These are phyloP conservation scores for Detonula confervacea DNA, from an alignment of 352 stramenopile genomes.

Conservation along the genomic window DNA sequence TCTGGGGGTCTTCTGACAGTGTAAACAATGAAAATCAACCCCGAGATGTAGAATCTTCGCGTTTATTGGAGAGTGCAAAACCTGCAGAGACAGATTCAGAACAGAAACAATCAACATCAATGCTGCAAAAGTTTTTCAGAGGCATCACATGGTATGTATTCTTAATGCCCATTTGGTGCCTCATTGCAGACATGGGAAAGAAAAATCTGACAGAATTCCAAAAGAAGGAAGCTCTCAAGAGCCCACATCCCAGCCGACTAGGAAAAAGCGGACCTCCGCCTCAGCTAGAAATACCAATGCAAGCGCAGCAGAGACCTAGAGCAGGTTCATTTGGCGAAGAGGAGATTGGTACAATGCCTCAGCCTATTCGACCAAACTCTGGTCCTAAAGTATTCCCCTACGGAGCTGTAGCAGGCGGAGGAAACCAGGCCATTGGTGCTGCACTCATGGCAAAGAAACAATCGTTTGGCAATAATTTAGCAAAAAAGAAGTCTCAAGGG, in stretches of 20 bases:
- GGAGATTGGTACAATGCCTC: not conserved
- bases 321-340: conserved; percentile 13
- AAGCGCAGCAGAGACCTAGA: conserved; percentile 7
- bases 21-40: conserved; percentile 1
- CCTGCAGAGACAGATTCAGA: not conserved
- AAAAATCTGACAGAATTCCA: conserved; percentile 27
- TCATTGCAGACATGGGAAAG: conserved; percentile 37
- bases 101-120: conserved; percentile 8
- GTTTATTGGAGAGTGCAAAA: conserved; percentile 1
- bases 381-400: conserved; percentile 29
- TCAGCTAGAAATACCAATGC: not conserved
- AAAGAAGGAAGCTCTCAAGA: conserved; percentile 48
- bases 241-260: conserved; percentile 45
- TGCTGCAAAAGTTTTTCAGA: conserved; percentile 25
- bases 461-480: conserved; percentile 13
- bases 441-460: conserved; percentile 39
- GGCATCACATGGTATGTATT: conserved; percentile 35
- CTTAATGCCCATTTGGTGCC: conserved; percentile 46
- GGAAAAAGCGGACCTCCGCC: conserved; percentile 17
- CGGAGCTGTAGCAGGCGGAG: conserved; percentile 25
- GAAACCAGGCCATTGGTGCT: conserved; percentile 39
- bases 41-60: conserved; percentile 22
- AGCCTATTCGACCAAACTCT: no score
- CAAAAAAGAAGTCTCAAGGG: conserved; percentile 2
- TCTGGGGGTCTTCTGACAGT: conserved; percentile 23